A percentile compares a stretch with the other conserved stretches of the same genome.
These are phyloP conservation scores for Craspedostauros australis DNA, from an alignment of 108 stramenopile genomes.

Conservation along the genomic window DNA sequence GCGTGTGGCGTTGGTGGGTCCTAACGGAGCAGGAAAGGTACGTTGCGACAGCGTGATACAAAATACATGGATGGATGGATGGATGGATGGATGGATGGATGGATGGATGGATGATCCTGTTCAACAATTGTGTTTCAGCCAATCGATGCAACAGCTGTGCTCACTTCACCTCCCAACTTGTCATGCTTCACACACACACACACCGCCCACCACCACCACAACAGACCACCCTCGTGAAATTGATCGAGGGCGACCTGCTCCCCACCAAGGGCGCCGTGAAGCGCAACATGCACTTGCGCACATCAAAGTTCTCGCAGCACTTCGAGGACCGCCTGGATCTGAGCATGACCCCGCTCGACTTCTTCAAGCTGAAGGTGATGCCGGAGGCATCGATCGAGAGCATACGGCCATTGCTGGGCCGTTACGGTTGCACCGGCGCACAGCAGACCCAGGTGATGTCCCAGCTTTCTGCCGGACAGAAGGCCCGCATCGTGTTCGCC, in stretches of 20 bases:
- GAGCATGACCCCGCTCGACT: constrained; percentile 92
- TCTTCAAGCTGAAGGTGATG: constrained; percentile 90
- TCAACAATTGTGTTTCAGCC: too few species aligned
- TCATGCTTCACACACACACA: too few species aligned
- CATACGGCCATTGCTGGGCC: constrained; percentile 80
- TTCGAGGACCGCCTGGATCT: constrained; percentile 97
- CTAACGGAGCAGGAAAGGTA: constrained; percentile 55
- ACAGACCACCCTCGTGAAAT: constrained; percentile 94
- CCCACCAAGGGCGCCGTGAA: constrained; percentile 92
- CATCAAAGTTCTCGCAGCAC: constrained; percentile 97
- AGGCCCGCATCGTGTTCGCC: constrained; percentile 96
- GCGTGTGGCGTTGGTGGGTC: constrained; percentile 83
- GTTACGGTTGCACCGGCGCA: constrained; percentile 93
- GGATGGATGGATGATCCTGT: too few species aligned
- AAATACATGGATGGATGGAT: too few species aligned
- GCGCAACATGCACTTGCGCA: constrained; percentile 89
- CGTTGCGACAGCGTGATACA: too few species aligned
- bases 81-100: too few species aligned
- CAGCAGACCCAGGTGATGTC: constrained; percentile 79
- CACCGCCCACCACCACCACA: neutral
- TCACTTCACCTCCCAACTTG: too few species aligned
- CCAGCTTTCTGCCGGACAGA: constrained; percentile 94
- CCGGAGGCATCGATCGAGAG: constrained; percentile 68
- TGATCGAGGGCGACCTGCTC: constrained; percentile 84
- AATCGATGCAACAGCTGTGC: too few species aligned